Percentiles rank a stretch among this genome's conserved stretches.
phyloP scores from a whole-genome alignment of 768 basidiomycete species.

The Lactarius sanguifluus region DNA sequence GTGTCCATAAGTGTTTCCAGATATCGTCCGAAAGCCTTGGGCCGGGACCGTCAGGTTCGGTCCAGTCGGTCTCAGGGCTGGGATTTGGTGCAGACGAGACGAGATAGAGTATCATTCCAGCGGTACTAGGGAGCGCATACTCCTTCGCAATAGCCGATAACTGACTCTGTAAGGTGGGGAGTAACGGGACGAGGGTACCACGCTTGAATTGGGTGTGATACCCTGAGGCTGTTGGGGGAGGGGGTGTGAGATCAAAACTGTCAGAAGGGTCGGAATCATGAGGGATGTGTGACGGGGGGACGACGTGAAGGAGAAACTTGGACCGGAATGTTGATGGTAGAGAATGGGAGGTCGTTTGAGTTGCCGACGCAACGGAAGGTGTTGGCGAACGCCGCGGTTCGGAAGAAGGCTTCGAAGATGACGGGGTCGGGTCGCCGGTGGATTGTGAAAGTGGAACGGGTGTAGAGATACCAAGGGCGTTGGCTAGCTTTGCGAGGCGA shows the following conservation, averaged over 20 bases:
- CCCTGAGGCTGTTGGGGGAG: conserved; percentile 62
- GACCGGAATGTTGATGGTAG: conserved; percentile 48
- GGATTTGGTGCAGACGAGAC: conserved; percentile 42
- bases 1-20: conserved; percentile 84
- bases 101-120: conserved; percentile 82
- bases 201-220: conserved; percentile 78
- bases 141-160: conserved; percentile 87
- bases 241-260: conserved; percentile 49
- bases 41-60: conserved; percentile 53
- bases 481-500: conserved; percentile 78
- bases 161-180: conserved; percentile 81
- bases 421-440: conserved; percentile 16
- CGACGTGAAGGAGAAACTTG: conserved; percentile 77
- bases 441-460: conserved; percentile 57
- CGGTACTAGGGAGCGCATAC: conserved; percentile 85
- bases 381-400: conserved; percentile 37
- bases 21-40: conserved; percentile 85
- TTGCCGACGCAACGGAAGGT: conserved; percentile 41
- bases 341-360: conserved; percentile 39
- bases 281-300: conserved; percentile 73
- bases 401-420: conserved; percentile 22
- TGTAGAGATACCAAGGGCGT: conserved; percentile 78
- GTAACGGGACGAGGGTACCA: conserved; percentile 83
- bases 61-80: conserved; percentile 19
- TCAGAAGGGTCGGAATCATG: conserved; percentile 52